Percentiles rank a stretch among this genome's conserved stretches.
Conservation (phyloP, 1,284 basidiomycete species). For the Pseudozyma sp. region DNA sequence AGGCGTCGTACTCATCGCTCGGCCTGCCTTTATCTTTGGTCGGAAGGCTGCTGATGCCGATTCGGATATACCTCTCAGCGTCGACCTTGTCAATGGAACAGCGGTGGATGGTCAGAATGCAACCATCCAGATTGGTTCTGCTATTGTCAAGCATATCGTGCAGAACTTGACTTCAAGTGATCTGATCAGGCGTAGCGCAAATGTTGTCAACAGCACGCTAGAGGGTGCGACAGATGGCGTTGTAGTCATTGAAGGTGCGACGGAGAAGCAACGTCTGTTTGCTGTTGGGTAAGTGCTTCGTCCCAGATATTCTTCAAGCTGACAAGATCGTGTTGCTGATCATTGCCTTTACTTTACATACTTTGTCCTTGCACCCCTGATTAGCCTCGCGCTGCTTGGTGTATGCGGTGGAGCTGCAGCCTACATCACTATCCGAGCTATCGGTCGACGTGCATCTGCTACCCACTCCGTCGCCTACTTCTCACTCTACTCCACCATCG, state of each 20-base stretch:
- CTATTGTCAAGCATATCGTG: slow-evolving; percentile 25
- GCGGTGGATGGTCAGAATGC: slow-evolving; percentile 2
- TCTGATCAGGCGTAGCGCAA: slow-evolving; percentile 5
- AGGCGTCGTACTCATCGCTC: slow-evolving; percentile 75
- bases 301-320: no score
- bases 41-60: slow-evolving; percentile 34
- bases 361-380: neutral
- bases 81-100: slow-evolving; percentile 11
- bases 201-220: slow-evolving; percentile 1
- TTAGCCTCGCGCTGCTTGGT: slow-evolving; percentile 74
- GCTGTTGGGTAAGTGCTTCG: slow-evolving; percentile 72
- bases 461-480: slow-evolving; percentile 80
- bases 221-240: slow-evolving; percentile 2
- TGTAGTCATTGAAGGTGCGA: slow-evolving; percentile 46
- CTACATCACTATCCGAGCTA: slow-evolving; percentile 77
- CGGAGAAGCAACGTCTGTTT: slow-evolving; percentile 72
- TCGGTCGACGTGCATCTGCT: slow-evolving; percentile 79
- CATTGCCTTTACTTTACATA: neutral
- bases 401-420: slow-evolving; percentile 76
- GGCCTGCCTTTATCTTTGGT: slow-evolving; percentile 52
- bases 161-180: slow-evolving; percentile 20
- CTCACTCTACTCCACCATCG: slow-evolving; percentile 75
- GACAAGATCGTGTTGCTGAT: neutral
- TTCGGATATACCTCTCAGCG: slow-evolving; percentile 18
- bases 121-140: slow-evolving; percentile 12